Base-by-base conservation (phyloP, 441 rosid species). In the Populus tomentosa region DNA sequence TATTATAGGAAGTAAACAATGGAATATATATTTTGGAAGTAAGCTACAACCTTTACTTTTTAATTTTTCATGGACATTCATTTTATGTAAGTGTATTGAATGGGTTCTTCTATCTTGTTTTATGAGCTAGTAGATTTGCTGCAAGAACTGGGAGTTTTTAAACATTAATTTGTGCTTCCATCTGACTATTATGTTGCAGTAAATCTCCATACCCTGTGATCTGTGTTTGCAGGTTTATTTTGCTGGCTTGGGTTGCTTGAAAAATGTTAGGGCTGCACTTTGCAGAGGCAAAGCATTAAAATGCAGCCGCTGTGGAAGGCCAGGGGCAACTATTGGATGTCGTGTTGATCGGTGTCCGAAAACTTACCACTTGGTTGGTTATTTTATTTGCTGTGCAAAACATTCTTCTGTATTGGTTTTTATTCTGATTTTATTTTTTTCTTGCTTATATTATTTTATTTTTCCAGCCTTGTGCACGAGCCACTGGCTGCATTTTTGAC, bases 311-410 rank as follows among this genome's bases (percentile, higher is more conserved):
- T 94, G 99, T 85, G 97, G 94, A 84, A 90, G 99, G 87, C 96
- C 97, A 77, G 99, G 99, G 76, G 99, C 99, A 79, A 94, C 99
- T 75, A 96, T 91, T 78, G 99, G 98, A 74, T 96, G 99, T 83
- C 98, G 99, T 72, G 99, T 96, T 82, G 99, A 96, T 85, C 89
- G 97, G 28, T 96, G 99, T 85, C 98, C 97, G 53, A 94, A 86
- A 90, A 96, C 99, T 78, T 96, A 96, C 83, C 99, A 94, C 84
- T 87, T 94, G 99, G 99, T 96, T 71, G 71, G 90, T 89, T 26
- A 81, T 84, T 72, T 83, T 46, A 70, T 68, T 74, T 78, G 14
- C 40, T 80, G 71, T 46, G 35, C 71, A 71, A n/a, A 20, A 38
- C 13, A 21, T 36, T 75, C 33, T 23, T 30, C 11, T 69, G 4